phyloP scores from a whole-genome alignment of 331 rosid genomes.

The Ulmus americana region DNA sequence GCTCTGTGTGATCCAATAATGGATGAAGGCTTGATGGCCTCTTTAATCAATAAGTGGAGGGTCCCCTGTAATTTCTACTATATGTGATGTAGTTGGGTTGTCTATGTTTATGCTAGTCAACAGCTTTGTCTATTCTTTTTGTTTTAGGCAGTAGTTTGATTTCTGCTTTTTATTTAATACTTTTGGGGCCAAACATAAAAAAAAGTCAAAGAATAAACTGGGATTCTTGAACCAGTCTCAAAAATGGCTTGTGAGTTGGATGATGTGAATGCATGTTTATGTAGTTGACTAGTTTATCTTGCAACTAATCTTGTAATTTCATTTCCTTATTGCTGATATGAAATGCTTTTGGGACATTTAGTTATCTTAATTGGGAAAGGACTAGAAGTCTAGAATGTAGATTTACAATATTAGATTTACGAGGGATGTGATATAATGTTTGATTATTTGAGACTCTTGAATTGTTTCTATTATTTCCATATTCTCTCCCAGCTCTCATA shows the following conservation, averaged over 20 bases:
- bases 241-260: constrained; percentile 8
- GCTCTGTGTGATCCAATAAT: constrained; percentile 24
- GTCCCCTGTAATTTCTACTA: background rate
- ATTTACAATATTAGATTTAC: background rate
- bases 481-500: background rate
- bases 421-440: background rate
- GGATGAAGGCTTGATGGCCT: constrained; percentile 26
- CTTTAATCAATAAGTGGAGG: constrained; percentile 16
- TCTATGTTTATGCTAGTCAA: constrained; percentile 36
- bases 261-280: constrained; percentile 17
- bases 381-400: background rate
- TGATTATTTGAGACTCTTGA: background rate
- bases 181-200: background rate
- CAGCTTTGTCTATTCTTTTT: constrained; percentile 11
- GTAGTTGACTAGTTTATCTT: constrained; percentile 16
- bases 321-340: constrained; percentile 16
- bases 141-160: constrained; percentile 8
- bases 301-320: constrained; percentile 13
- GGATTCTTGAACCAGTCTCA: constrained; percentile 11
- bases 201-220: constrained; percentile 2
- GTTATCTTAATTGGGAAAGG: constrained; percentile 4
- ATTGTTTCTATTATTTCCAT: background rate
- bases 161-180: constrained; percentile 7
- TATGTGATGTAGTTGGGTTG: constrained; percentile 27
- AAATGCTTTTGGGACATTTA: background rate